These are phyloP conservation scores for Brachypodium distachyon DNA, from an alignment of 202 grass and related monocot species.

Conservation along the genomic window DNA sequence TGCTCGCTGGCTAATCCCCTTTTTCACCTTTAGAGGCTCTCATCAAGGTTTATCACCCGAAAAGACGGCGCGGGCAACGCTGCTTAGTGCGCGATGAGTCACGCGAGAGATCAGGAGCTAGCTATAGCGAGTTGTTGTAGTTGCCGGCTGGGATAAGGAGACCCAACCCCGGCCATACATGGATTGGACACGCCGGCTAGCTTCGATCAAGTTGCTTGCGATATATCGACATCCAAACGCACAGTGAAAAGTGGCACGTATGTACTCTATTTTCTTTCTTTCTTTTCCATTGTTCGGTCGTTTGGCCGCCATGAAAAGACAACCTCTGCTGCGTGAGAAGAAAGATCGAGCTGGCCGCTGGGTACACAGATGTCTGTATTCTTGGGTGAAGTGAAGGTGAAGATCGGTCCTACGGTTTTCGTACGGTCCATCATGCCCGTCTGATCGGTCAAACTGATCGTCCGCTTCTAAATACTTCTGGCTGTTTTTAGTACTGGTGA, in stretches of 20 bases:
- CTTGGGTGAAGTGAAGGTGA: background rate
- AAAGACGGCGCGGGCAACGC: background rate
- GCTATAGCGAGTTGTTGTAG: background rate
- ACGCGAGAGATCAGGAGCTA: background rate
- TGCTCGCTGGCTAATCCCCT: background rate
- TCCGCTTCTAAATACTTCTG: too few relatives aligned
- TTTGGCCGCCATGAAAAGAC: background rate
- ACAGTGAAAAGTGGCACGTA: background rate
- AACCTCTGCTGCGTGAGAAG: too few relatives aligned
- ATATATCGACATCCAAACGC: background rate
- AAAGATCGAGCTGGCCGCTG: background rate
- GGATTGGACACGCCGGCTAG: too few relatives aligned
- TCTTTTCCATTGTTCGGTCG: background rate
- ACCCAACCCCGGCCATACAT: background rate
- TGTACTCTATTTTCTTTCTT: too few relatives aligned
- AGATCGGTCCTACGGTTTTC: background rate
- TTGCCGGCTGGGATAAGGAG: background rate
- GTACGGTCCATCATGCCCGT: background rate
- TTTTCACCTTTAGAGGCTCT: background rate
- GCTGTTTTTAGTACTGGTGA: too few relatives aligned
- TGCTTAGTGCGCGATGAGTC: background rate
- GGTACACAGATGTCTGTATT: background rate
- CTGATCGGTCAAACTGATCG: background rate
- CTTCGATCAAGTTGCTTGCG: background rate
- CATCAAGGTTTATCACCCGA: background rate